Evolutionary conservation across 2,329 filamentous ascomycete genomes (phyloP).

Genomic region (Tolypocladium sp.): DNA sequence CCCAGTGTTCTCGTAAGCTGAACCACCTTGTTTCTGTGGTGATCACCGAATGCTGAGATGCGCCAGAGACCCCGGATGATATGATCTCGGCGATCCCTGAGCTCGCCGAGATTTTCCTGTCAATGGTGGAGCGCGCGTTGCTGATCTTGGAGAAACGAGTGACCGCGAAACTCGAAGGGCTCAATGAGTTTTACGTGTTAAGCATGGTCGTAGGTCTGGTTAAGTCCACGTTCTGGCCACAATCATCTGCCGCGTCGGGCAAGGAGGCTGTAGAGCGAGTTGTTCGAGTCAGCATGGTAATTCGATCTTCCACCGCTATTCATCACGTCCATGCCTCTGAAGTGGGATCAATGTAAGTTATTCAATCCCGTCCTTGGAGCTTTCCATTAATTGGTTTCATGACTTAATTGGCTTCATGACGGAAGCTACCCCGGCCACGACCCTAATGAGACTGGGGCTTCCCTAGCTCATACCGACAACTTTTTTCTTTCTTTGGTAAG

Average conservation of each 20-base stretch:
- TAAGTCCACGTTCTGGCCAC: background rate
- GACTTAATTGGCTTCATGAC: no score
- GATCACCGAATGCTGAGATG: background rate
- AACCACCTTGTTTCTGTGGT: background rate
- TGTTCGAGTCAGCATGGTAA: background rate
- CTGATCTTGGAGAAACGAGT: background rate
- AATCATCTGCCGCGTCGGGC: background rate
- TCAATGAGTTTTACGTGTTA: background rate
- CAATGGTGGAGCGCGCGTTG: background rate
- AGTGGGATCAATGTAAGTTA: background rate
- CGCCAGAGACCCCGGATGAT: background rate
- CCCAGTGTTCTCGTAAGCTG: background rate
- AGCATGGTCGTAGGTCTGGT: background rate
- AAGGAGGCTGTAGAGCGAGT: background rate
- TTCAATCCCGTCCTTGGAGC: background rate
- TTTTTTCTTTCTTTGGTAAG: background rate
- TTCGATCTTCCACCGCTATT: background rate
- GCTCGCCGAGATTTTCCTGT: background rate
- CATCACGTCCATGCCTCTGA: background rate
- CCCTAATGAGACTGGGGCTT: background rate
- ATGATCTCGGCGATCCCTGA: background rate
- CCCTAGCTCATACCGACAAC: background rate
- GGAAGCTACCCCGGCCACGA: background rate
- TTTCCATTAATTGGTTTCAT: background rate
- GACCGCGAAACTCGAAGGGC: background rate